Conservation (phyloP, 2,329 filamentous ascomycete species). For the Tolypocladium nubicola region DNA sequence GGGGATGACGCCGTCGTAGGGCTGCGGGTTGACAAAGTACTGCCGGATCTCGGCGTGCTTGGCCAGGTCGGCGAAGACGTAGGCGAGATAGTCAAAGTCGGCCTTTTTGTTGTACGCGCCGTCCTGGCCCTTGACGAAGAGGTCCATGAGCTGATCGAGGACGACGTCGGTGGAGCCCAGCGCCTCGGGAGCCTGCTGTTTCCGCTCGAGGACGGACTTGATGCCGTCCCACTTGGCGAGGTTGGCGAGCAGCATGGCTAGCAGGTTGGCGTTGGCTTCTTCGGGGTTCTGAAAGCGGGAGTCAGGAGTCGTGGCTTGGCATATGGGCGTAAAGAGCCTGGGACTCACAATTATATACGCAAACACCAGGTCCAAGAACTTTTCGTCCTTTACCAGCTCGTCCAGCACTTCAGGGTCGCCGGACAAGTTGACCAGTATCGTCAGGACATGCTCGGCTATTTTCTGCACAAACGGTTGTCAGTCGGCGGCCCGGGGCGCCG, state of each 20-base stretch:
- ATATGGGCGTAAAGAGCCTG: not conserved
- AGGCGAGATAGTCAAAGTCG: conserved; percentile 86
- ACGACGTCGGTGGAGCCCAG: conserved; percentile 63
- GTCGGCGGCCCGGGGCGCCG: not conserved
- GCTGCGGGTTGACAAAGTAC: conserved; percentile 64
- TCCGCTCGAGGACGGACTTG: conserved; percentile 56
- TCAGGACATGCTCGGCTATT: conserved; percentile 88
- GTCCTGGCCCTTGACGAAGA: conserved; percentile 87
- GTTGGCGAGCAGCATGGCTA: conserved; percentile 90
- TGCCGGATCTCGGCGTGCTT: conserved; percentile 66
- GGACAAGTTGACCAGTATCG: conserved; percentile 79
- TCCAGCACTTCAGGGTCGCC: conserved; percentile 68
- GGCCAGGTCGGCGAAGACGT: conserved; percentile 86
- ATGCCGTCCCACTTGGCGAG: conserved; percentile 70
- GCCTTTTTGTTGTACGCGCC: conserved; percentile 75
- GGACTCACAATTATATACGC: conserved; percentile 59
- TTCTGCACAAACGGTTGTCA: conserved; percentile 36
- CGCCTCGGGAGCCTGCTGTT: conserved; percentile 56
- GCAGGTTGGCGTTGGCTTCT: conserved; percentile 72
- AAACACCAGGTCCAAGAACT: conserved; percentile 67
- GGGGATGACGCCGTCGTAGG: conserved; percentile 76
- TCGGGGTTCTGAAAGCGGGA: conserved; percentile 43
- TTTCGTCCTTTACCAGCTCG: conserved; percentile 64
- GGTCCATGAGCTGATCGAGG: conserved; percentile 86
- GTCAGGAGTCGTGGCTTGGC: not conserved